Conservation (phyloP, 2,329 filamentous ascomycete species). For the Xylaria sp. region DNA sequence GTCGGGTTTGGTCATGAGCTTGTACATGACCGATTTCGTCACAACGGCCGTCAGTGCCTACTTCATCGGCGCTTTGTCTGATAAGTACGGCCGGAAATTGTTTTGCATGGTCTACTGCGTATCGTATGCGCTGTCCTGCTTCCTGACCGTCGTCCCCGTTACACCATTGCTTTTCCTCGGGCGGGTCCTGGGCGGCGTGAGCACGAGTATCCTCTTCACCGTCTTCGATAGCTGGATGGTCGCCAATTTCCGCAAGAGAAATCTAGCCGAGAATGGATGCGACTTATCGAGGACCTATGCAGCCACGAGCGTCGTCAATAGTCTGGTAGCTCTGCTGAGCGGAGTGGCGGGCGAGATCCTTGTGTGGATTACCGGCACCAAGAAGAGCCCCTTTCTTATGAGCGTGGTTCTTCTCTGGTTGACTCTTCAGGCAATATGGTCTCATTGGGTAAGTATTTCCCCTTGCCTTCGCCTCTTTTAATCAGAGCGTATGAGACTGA, state of each 20-base stretch:
- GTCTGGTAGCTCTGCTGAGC: slow-evolving; percentile 64
- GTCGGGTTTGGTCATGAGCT: slow-evolving; percentile 45
- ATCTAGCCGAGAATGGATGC: slow-evolving; percentile 55
- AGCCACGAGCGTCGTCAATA: slow-evolving; percentile 63
- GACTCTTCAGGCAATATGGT: slow-evolving; percentile 59
- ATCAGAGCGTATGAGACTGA: slow-evolving; percentile 21
- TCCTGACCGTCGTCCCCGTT: slow-evolving; percentile 42
- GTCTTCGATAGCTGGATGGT: slow-evolving; percentile 72
- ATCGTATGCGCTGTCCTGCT: slow-evolving; percentile 54
- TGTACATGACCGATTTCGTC: slow-evolving; percentile 62
- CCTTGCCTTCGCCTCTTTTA: background rate
- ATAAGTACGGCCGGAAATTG: slow-evolving; percentile 60
- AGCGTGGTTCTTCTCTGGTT: slow-evolving; percentile 55
- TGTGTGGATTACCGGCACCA: slow-evolving; percentile 59
- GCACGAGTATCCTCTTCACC: slow-evolving; percentile 67
- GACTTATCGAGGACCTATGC: slow-evolving; percentile 60
- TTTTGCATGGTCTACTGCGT: slow-evolving; percentile 66
- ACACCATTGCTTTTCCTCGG: slow-evolving; percentile 62
- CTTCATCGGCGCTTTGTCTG: slow-evolving; percentile 54
- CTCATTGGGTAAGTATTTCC: slow-evolving; percentile 58
- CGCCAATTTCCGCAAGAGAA: slow-evolving; percentile 61
- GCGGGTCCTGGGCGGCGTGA: slow-evolving; percentile 65
- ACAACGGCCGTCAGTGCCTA: slow-evolving; percentile 59
- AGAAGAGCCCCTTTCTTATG: slow-evolving; percentile 64
- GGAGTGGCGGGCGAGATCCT: slow-evolving; percentile 65